Conservation (phyloP, 2,329 filamentous ascomycete genomes). For the Emericellopsis cladophorae region DNA sequence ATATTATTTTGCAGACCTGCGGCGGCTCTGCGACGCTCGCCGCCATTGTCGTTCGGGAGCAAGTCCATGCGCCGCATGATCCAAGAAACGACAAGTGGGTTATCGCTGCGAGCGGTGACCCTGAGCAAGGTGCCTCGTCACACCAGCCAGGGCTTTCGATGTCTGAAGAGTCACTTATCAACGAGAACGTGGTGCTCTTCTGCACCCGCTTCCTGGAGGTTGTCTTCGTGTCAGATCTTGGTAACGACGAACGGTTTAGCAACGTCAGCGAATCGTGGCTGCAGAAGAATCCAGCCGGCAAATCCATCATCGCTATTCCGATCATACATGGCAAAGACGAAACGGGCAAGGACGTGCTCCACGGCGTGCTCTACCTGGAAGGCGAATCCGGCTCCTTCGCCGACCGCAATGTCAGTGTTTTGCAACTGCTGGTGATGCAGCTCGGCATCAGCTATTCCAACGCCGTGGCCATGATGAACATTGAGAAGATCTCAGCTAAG, state of each 20-base stretch:
- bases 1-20: constrained; percentile 68
- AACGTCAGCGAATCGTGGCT: constrained; percentile 62
- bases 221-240: constrained; percentile 61
- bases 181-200: constrained; percentile 65
- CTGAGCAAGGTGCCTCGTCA: constrained; percentile 53
- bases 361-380: constrained; percentile 67
- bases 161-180: constrained; percentile 54
- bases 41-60: constrained; percentile 62
- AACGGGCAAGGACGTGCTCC: constrained; percentile 40
- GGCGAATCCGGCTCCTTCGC: constrained; percentile 65
- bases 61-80: neutral
- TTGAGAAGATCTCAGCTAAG: constrained; percentile 66
- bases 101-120: constrained; percentile 61
- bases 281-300: constrained; percentile 54
- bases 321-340: constrained; percentile 64
- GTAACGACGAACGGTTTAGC: constrained; percentile 65
- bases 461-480: constrained; percentile 52
- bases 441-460: constrained; percentile 63
- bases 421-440: constrained; percentile 65
- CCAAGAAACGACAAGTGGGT: constrained; percentile 50
- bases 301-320: constrained; percentile 67
- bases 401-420: constrained; percentile 54
- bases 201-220: constrained; percentile 64
- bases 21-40: constrained; percentile 58
- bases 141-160: constrained; percentile 55